Conservation (phyloP, 768 basidiomycete genomes). For the Pisolithus tinctorius region DNA sequence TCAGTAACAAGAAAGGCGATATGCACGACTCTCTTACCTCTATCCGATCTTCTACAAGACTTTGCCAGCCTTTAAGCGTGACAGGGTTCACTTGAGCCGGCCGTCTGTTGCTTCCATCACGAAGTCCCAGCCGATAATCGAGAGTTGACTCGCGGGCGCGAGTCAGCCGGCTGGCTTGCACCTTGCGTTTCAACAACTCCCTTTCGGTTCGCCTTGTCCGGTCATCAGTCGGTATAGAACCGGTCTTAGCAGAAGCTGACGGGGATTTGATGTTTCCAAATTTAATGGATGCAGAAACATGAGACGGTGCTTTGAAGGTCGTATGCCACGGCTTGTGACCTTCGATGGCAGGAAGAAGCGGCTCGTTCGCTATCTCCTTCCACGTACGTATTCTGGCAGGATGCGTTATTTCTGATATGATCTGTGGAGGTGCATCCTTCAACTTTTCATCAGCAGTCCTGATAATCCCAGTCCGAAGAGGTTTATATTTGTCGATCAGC, state of each 20-base stretch:
- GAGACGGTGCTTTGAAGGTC: constrained; percentile 54
- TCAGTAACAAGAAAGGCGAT: not conserved
- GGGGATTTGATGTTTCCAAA: constrained; percentile 38
- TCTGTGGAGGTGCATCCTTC: constrained; percentile 39
- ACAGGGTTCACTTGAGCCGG: constrained; percentile 44
- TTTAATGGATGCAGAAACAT: constrained; percentile 46
- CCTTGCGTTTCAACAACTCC: constrained; percentile 45
- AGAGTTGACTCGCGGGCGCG: constrained; percentile 65
- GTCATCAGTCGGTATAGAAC: constrained; percentile 28
- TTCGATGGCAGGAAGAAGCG: constrained; percentile 47
- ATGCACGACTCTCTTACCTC: constrained; percentile 43
- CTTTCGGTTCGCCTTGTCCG: constrained; percentile 37
- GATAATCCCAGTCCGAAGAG: constrained; percentile 56
- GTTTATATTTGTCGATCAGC: constrained; percentile 84
- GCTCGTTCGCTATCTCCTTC: constrained; percentile 31
- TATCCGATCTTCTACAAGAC: constrained; percentile 71
- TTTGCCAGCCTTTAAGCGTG: constrained; percentile 67
- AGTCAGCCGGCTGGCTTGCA: constrained; percentile 49
- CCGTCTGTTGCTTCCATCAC: constrained; percentile 12
- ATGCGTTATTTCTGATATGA: constrained; percentile 17
- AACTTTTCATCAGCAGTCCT: constrained; percentile 62
- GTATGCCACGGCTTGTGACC: constrained; percentile 68
- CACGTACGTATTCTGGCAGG: constrained; percentile 1
- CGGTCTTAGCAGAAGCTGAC: constrained; percentile 10
- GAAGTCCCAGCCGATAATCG: constrained; percentile 67